Percentiles rank a stretch among this genome's conserved stretches.
Evolutionary conservation across 495 filamentous ascomycete genomes (phyloP).

Genomic region (Patellaria atrata): DNA sequence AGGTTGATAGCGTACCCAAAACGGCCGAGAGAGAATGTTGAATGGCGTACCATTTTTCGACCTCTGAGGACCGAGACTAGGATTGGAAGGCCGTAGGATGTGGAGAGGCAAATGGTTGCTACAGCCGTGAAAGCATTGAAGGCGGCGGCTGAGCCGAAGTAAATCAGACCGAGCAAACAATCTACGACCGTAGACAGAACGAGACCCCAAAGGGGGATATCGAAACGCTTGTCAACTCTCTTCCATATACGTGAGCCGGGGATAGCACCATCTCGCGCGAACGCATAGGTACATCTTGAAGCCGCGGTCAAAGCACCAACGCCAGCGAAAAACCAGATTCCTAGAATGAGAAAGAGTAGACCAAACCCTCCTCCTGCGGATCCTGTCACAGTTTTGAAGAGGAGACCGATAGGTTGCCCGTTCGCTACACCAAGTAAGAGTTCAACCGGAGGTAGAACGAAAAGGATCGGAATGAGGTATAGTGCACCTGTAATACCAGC

Average conservation of each 20-base stretch:
- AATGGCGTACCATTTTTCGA: conserved; percentile 33
- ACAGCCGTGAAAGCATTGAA: conserved; percentile 56
- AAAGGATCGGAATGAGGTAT: conserved; percentile 48
- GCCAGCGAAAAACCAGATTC: conserved; percentile 49
- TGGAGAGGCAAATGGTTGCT: conserved; percentile 48
- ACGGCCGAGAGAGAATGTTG: conserved; percentile 35
- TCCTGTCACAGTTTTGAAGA: conserved; percentile 46
- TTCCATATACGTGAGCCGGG: conserved; percentile 53
- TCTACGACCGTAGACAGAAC: conserved; percentile 40
- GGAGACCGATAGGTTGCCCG: conserved; percentile 42
- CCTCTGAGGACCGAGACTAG: conserved; percentile 40
- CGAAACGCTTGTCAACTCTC: conserved; percentile 37
- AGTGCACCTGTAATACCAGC: conserved; percentile 45
- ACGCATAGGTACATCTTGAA: conserved; percentile 45
- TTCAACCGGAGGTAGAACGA: conserved; percentile 41
- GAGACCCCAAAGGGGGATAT: conserved; percentile 45
- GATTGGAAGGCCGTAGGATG: conserved; percentile 50
- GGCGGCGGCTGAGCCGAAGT: conserved; percentile 45
- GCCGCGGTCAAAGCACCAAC: conserved; percentile 45
- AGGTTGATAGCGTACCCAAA: conserved; percentile 41
- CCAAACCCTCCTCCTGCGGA: conserved; percentile 52
- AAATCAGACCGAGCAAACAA: conserved; percentile 46
- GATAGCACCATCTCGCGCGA: conserved; percentile 51
- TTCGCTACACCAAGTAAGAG: conserved; percentile 37
- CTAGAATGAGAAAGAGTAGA: conserved; percentile 56